Evolutionary conservation across 768 basidiomycete genomes (phyloP), one percentile per base, ranked within the genome.

Genomic region (Agrocybe pediades): DNA sequence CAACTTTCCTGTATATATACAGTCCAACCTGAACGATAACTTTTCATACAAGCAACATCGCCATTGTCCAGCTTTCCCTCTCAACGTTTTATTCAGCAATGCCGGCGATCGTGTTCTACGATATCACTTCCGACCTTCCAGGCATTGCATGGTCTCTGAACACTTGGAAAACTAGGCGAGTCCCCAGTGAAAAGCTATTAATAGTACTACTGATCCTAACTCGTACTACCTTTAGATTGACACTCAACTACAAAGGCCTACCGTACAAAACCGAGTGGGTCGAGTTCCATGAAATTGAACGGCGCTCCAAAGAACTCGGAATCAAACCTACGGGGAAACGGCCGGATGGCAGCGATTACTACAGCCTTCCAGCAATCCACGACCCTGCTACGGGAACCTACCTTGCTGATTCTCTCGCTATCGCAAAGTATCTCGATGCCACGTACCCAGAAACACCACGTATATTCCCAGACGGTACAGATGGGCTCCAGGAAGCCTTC

Each of bases 341-440:
- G 17, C 46, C 20, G 16, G 71, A 74, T n/a, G 70, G 73, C 26
- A 61, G 43, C 30, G 66, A 68, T 3, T 41, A 48, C 16, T 77
- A 76, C 60, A 77, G 75, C 15, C 54, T 77, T 25, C 79, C 79
- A 26, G 71, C 71, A 40, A 74, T 77, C 49, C 60, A 70, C 45
- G 78, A 80, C 49, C 68, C 72, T 21, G 63, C 62, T 26, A 77
- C 71, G 6, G 63, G 65, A 2, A 55, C 51, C 9, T 59, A 68
- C 50, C 19, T 79, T 23, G 33, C 76, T 0, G 77, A 82, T 48
- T 77, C 76, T 4, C 65, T 71, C 50, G 59, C 61, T 15, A 81
- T 81, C 48, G 77, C 77, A 0, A 65, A 68, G 52, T 81, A 81
- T 51, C 76, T 80, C 36, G 80, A 82, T 24, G 65, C 57, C 13